Percentiles rank a stretch among this genome's conserved stretches.
Conservation (phyloP, 2,329 filamentous ascomycete genomes). For the Monilinia laxa region DNA sequence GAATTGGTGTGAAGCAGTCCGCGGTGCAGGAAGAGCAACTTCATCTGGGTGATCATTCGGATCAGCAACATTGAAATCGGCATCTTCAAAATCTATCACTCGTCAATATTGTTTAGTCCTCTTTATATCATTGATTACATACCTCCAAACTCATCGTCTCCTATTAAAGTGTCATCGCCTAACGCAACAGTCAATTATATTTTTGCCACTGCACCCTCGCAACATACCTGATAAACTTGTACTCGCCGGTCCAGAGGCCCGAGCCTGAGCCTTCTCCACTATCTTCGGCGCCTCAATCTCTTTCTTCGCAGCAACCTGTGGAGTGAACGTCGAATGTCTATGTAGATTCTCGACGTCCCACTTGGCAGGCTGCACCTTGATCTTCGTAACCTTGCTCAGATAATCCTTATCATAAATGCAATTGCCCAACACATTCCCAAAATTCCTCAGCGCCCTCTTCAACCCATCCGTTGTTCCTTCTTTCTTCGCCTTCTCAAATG, state of each 20-base stretch:
- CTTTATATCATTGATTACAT: constrained; percentile 45
- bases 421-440: constrained; percentile 96
- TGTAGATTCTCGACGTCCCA: constrained; percentile 80
- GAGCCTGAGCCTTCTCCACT: constrained; percentile 32
- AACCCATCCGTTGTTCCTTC: constrained; percentile 93
- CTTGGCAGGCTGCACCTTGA: constrained; percentile 75
- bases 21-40: constrained; percentile 54
- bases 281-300: constrained; percentile 38
- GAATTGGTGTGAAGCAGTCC: constrained; percentile 30
- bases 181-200: constrained; percentile 27
- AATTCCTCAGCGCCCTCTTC: constrained; percentile 85
- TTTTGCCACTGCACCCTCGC: neutral
- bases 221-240: constrained; percentile 9
- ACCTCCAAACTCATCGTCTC: constrained; percentile 56
- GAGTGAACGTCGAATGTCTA: constrained; percentile 67
- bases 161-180: constrained; percentile 44
- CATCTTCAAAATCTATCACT: constrained; percentile 68
- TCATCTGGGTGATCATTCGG: constrained; percentile 72
- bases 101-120: constrained; percentile 38
- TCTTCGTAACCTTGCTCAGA: constrained; percentile 80
- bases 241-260: neutral
- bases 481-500: constrained; percentile 98
- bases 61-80: constrained; percentile 68
- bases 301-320: constrained; percentile 28
- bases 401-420: constrained; percentile 98